Base-by-base conservation (phyloP, 1,284 basidiomycete species). In the Porogramme epimiltina region DNA sequence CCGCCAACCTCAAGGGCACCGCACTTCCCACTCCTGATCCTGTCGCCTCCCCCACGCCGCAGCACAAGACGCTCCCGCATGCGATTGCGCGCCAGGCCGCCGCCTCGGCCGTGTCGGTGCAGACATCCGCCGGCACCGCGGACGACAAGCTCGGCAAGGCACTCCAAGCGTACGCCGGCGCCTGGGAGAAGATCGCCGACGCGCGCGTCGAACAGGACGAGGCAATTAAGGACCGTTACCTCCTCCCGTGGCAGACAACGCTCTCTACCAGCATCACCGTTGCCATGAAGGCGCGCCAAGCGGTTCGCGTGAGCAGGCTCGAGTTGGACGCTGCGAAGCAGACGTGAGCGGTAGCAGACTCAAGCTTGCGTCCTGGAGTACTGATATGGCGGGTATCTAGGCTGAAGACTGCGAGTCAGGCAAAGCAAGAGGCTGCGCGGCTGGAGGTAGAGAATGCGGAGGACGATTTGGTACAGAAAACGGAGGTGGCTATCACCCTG, bases 11-110 rank as follows among this genome's bases (percentile, higher is more conserved):
- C 73, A 90, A 96, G 77, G 91, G 91, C 54, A 93, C 93, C 28
- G 87, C 87, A 66, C 79, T 97, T 24, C 93, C 94, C 49, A 80
- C 84, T 15, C 89, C 94, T 13, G 74, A 83, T 4, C 85, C 89
- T 19, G 64, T 81, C 18, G 67, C 85, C 0, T 76, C 82, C 2
- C 75, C 78, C 4, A 71, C 76, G 13, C 65, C 74, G 3, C 84
- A 84, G 63, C 92, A 92, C 76, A 98, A 98, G 83, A 99, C 96
- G 2, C 87, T 99, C 42, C 90, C 95, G 2, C 96, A 98, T 68
- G 96, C 97, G 0, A 81, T 98, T 49, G 82, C 85, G 22, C 87
- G 96, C 42, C 89, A 94, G 0, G 85, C 95, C 1, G 82, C 86
- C 46, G 70, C 75, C 3, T 91, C 90, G 1, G 86, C 90, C 4